These are phyloP conservation scores for Mycosphaerella sp. DNA, from an alignment of 2,329 filamentous ascomycete species.

Conservation along the genomic window DNA sequence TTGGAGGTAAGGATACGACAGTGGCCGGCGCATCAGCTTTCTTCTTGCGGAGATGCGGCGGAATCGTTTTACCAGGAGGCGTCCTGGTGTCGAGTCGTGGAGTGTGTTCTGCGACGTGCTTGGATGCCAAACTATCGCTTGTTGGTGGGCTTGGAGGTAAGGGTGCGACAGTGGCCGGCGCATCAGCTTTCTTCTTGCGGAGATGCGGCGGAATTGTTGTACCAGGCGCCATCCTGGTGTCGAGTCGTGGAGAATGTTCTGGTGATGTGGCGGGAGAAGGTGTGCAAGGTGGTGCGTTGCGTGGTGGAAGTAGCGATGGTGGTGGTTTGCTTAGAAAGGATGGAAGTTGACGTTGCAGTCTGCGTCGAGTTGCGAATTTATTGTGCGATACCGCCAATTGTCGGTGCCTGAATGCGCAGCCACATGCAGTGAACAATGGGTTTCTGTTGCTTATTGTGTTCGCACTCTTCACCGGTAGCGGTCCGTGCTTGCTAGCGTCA, in stretches of 20 bases:
- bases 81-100: too few relatives aligned
- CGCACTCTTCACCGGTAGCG: not conserved
- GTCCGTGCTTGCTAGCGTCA: not conserved
- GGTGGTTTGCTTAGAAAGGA: not conserved
- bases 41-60: slow-evolving; percentile 11
- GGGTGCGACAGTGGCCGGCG: not conserved
- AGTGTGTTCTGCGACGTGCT: not conserved
- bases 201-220: slow-evolving; percentile 8
- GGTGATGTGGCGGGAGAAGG: not conserved
- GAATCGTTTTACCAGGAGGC: not conserved
- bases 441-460: not conserved
- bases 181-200: slow-evolving; percentile 1
- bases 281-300: not conserved
- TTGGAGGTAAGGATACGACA: not conserved
- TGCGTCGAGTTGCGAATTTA: not conserved
- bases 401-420: too few relatives aligned
- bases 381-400: not conserved
- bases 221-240: not conserved
- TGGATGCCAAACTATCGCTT: not conserved
- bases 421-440: slow-evolving; percentile 1
- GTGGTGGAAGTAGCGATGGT: not conserved
- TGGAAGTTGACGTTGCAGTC: not conserved
- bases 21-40: not conserved
- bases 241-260: not conserved
- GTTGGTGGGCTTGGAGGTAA: not conserved